These are phyloP conservation scores for Xylaria sp. DNA, from an alignment of 2,329 filamentous ascomycete species.

Conservation along the genomic window DNA sequence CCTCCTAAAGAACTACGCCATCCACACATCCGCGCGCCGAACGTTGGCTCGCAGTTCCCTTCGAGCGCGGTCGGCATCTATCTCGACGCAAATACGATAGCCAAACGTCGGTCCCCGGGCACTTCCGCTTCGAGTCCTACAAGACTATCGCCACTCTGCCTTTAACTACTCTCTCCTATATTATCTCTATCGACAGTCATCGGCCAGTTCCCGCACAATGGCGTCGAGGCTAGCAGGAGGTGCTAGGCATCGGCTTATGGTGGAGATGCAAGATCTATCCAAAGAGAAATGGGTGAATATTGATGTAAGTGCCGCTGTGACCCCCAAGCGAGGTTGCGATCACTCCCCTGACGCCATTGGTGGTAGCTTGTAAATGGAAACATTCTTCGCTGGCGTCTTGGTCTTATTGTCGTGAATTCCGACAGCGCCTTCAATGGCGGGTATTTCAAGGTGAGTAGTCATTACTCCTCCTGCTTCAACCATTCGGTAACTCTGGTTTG, in stretches of 20 bases:
- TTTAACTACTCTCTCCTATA: neutral
- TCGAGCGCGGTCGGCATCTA: neutral
- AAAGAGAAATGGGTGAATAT: constrained; percentile 96
- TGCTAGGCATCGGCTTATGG: constrained; percentile 84
- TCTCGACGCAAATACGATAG: neutral
- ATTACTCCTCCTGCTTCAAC: neutral
- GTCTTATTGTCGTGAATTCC: constrained; percentile 89
- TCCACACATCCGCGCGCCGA: neutral
- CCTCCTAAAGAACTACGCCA: constrained; percentile 4
- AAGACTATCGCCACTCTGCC: neutral
- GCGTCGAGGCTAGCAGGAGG: constrained; percentile 42
- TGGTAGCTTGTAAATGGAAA: constrained; percentile 76
- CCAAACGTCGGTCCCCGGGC: neutral
- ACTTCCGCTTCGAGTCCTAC: neutral
- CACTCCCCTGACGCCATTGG: neutral
- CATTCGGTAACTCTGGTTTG: neutral
- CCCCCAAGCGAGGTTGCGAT: constrained; percentile 5
- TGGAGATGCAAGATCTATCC: constrained; percentile 79
- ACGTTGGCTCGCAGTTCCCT: neutral
- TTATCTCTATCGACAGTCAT: neutral
- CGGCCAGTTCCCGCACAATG: constrained; percentile 28
- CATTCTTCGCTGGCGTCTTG: constrained; percentile 85
- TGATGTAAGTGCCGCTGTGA: constrained; percentile 60
- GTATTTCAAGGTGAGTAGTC: constrained; percentile 72
- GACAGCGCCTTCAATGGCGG: constrained; percentile 92